Percentiles rank a stretch among this genome's conserved stretches.
Conservation (phyloP, 2,329 filamentous ascomycete species). For the Aspergillus sojae region DNA sequence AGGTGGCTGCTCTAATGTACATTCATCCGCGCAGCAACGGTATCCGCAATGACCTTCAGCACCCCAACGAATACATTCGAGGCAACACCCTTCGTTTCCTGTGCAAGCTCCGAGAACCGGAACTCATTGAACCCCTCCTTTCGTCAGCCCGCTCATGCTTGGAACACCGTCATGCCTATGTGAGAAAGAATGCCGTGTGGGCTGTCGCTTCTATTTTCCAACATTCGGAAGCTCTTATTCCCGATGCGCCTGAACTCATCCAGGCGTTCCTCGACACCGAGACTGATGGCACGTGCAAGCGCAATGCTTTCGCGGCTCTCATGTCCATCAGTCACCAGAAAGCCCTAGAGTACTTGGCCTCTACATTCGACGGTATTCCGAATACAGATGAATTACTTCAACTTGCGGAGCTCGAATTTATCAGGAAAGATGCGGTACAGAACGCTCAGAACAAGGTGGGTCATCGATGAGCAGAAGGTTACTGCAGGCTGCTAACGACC, state of each 20-base stretch:
- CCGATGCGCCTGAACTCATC: slow-evolving; percentile 91
- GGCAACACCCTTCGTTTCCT: slow-evolving; percentile 98
- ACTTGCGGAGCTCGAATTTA: slow-evolving; percentile 93
- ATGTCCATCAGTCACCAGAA: slow-evolving; percentile 91
- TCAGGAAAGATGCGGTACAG: slow-evolving; percentile 93
- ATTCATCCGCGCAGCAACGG: slow-evolving; percentile 71
- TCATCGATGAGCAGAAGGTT: slow-evolving; percentile 1
- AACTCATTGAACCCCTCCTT: slow-evolving; percentile 93
- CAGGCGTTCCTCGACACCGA: slow-evolving; percentile 86
- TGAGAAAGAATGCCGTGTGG: slow-evolving; percentile 97
- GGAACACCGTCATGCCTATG: slow-evolving; percentile 95
- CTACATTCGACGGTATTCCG: slow-evolving; percentile 88
- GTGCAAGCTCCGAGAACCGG: slow-evolving; percentile 91
- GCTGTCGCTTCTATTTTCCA: slow-evolving; percentile 90
- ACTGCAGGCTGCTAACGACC: slow-evolving; percentile 28
- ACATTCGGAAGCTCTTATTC: slow-evolving; percentile 88
- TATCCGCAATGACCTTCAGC: slow-evolving; percentile 95
- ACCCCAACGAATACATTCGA: slow-evolving; percentile 96
- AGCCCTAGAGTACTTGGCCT: slow-evolving; percentile 82
- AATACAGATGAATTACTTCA: slow-evolving; percentile 94
- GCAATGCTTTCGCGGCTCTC: slow-evolving; percentile 93
- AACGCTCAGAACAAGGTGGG: slow-evolving; percentile 90
- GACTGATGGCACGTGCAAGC: slow-evolving; percentile 93
- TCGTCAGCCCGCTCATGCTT: slow-evolving; percentile 90
- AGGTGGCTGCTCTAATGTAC: slow-evolving; percentile 18